phyloP scores from a whole-genome alignment of 1,139 yeast genomes.

The Zygoascus sp. region DNA sequence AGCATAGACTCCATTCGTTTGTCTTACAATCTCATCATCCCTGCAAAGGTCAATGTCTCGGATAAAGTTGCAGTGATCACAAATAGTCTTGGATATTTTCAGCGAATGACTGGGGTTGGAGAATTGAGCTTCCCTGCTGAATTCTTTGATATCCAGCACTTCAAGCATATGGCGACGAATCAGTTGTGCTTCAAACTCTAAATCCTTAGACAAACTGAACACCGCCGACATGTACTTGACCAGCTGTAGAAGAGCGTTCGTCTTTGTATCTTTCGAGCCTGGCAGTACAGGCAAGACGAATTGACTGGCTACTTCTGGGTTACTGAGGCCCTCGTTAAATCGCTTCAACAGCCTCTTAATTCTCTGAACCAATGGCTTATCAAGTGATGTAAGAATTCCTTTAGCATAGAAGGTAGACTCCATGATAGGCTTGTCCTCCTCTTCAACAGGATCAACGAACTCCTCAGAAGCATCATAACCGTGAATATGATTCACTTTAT shows the following conservation, averaged over 20 bases:
- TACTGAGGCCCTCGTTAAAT: conserved; percentile 69
- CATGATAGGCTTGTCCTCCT: conserved; percentile 31
- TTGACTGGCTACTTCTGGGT: conserved; percentile 58
- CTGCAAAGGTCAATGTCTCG: conserved; percentile 81
- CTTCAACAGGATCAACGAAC: conserved; percentile 12
- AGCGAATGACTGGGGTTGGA: conserved; percentile 70
- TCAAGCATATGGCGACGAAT: conserved; percentile 69
- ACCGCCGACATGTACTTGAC: conserved; percentile 74
- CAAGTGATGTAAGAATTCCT: conserved; percentile 44
- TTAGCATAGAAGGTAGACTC: conserved; percentile 26
- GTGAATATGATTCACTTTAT: conserved; percentile 8
- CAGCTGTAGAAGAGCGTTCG: conserved; percentile 72
- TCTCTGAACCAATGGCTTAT: conserved; percentile 63
- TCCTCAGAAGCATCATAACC: conserved; percentile 9
- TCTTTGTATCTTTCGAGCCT: conserved; percentile 19
- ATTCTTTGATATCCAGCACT: conserved; percentile 77
- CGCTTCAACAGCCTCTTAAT: conserved; percentile 59
- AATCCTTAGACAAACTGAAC: conserved; percentile 57
- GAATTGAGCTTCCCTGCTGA: conserved; percentile 73
- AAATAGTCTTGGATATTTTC: conserved; percentile 61
- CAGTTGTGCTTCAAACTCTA: conserved; percentile 68
- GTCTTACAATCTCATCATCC: conserved; percentile 38
- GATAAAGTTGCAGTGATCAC: conserved; percentile 72
- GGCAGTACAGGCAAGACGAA: conserved; percentile 62
- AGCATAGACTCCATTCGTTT: conserved; percentile 27